These are phyloP conservation scores for Penicillium macrosclerotiorum DNA, from an alignment of 495 filamentous ascomycete genomes.

Conservation along the genomic window DNA sequence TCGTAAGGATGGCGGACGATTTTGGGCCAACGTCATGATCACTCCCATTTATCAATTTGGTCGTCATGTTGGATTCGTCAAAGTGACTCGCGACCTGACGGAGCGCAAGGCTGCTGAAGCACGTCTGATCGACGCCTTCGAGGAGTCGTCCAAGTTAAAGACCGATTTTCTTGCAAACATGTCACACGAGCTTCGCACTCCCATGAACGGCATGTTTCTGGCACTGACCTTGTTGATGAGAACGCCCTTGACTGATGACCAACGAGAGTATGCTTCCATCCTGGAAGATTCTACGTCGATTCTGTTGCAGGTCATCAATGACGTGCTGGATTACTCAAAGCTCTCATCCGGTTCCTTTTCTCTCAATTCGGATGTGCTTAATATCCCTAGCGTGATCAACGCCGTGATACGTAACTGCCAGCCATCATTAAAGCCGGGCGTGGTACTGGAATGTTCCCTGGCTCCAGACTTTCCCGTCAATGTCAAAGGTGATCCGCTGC, in stretches of 20 bases:
- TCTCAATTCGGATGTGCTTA: conserved; percentile 65
- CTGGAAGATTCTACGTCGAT: conserved; percentile 78
- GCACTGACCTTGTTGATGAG: conserved; percentile 70
- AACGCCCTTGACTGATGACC: conserved; percentile 63
- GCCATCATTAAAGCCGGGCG: conserved; percentile 55
- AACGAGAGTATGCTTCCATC: conserved; percentile 72
- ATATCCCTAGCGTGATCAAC: conserved; percentile 56
- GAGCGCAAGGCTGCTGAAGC: conserved; percentile 59
- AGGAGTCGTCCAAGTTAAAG: conserved; percentile 63
- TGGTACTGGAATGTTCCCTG: conserved; percentile 53
- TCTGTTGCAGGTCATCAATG: conserved; percentile 84
- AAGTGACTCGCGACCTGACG: conserved; percentile 63
- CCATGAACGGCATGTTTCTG: conserved; percentile 73
- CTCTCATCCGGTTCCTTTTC: conserved; percentile 84
- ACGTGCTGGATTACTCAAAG: conserved; percentile 86
- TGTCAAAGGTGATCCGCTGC: conserved; percentile 67
- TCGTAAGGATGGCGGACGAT: conserved; percentile 57
- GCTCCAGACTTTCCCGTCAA: conserved; percentile 39
- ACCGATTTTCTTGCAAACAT: conserved; percentile 75
- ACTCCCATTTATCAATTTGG: conserved; percentile 57
- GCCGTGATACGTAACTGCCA: conserved; percentile 54
- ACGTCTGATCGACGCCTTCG: conserved; percentile 58
- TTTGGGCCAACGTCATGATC: conserved; percentile 69
- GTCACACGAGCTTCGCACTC: conserved; percentile 87
- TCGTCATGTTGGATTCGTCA: conserved; percentile 61